A percentile compares a stretch with the other conserved stretches of the same genome.
These are phyloP conservation scores for Phialocephala subalpina DNA, from an alignment of 2,329 filamentous ascomycete species.

Conservation along the genomic window DNA sequence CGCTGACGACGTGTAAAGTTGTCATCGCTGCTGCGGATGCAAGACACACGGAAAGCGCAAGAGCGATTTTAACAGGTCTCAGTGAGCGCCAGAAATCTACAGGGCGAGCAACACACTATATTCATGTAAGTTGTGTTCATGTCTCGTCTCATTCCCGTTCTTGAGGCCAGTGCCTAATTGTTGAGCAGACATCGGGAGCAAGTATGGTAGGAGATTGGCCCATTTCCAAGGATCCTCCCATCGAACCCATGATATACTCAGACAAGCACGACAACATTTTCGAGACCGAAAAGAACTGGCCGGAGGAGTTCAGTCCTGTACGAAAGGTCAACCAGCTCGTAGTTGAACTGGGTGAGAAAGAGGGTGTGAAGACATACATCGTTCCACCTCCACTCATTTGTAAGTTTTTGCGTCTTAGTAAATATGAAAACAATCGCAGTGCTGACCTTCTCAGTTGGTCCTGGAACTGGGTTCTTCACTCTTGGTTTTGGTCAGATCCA, in stretches of 20 bases:
- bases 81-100: constrained; percentile 47
- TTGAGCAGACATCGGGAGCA: constrained; percentile 48
- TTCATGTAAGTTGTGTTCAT: constrained; percentile 45
- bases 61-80: constrained; percentile 53
- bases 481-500: constrained; percentile 50
- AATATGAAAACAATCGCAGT: neutral
- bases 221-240: constrained; percentile 41
- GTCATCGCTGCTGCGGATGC: constrained; percentile 54
- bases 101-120: constrained; percentile 47
- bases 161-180: neutral
- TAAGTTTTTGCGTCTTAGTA: constrained; percentile 5
- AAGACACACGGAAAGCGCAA: constrained; percentile 48
- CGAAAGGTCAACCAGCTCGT: constrained; percentile 54
- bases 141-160: neutral
- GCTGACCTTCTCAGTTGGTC: constrained; percentile 44
- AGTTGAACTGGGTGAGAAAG: constrained; percentile 48
- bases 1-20: constrained; percentile 36
- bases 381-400: constrained; percentile 57
- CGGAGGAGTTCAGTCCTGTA: constrained; percentile 49
- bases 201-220: constrained; percentile 54
- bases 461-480: constrained; percentile 52
- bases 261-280: constrained; percentile 54
- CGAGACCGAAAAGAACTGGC: constrained; percentile 46
- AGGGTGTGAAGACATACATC: constrained; percentile 53
- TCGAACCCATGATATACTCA: constrained; percentile 48